phyloP scores from a whole-genome alignment of 177 flowering plant genomes.

The Vitis hybrid region DNA sequence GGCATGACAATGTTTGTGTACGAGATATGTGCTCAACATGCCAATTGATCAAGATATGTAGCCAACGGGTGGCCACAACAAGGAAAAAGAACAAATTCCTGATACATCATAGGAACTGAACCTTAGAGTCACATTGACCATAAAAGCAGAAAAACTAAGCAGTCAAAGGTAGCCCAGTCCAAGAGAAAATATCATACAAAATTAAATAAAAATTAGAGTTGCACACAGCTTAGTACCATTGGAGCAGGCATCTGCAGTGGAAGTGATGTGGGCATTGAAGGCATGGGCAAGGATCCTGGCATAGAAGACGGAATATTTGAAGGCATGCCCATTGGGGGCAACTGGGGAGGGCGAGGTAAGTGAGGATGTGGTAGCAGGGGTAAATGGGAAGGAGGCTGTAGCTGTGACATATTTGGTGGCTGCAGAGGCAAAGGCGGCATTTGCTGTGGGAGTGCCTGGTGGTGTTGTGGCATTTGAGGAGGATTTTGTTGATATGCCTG shows the following conservation, averaged over 20 bases:
- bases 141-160: neutral
- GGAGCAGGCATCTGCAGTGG: constrained; percentile 61
- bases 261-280: constrained; percentile 34
- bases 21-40: too few relatives aligned
- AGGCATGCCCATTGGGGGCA: constrained; percentile 59
- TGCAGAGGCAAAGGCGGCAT: constrained; percentile 59
- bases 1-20: too few relatives aligned
- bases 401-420: constrained; percentile 65
- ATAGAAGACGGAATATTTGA: constrained; percentile 42
- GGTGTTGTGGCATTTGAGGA: constrained; percentile 56
- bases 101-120: too few relatives aligned
- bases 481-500: constrained; percentile 76
- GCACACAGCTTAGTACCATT: constrained; percentile 44
- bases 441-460: constrained; percentile 59
- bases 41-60: too few relatives aligned
- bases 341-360: constrained; percentile 71
- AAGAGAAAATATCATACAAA: neutral
- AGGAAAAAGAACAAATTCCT: too few relatives aligned
- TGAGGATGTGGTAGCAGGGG: constrained; percentile 70
- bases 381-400: constrained; percentile 78
- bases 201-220: neutral
- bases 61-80: too few relatives aligned
- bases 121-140: too few relatives aligned
- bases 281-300: constrained; percentile 55
- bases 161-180: neutral